phyloP scores from a whole-genome alignment of 2,329 filamentous ascomycete genomes.

The Aspergillus sp. region DNA sequence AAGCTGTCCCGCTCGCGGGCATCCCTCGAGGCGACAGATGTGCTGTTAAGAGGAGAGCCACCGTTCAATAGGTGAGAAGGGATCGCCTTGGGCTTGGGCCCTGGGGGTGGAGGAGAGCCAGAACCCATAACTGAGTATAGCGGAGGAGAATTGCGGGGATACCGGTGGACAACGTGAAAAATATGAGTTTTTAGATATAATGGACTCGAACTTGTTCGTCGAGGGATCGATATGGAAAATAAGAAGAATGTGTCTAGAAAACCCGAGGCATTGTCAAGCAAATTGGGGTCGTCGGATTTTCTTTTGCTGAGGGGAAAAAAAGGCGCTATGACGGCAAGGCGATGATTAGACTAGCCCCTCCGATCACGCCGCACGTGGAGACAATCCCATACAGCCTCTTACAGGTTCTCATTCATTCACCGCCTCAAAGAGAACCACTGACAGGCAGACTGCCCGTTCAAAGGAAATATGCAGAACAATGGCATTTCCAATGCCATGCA shows the following conservation, averaged over 20 bases:
- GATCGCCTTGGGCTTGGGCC: constrained; percentile 52
- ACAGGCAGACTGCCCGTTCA: neutral
- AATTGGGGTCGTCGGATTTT: neutral
- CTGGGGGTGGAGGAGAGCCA: constrained; percentile 40
- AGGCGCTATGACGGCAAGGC: constrained; percentile 5
- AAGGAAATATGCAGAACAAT: neutral
- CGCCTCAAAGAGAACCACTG: constrained; percentile 1
- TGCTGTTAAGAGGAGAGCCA: constrained; percentile 48
- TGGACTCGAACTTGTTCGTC: neutral
- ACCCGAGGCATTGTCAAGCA: neutral
- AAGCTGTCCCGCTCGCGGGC: constrained; percentile 58
- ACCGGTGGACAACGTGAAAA: neutral
- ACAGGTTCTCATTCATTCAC: neutral
- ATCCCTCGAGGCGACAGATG: constrained; percentile 50
- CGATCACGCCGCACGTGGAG: neutral
- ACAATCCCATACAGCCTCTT: neutral
- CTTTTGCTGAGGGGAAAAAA: constrained; percentile 6
- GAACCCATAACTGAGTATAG: constrained; percentile 47
- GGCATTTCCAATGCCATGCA: neutral
- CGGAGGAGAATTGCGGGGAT: constrained; percentile 9
- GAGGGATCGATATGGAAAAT: neutral
- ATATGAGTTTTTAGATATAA: neutral
- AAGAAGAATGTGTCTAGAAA: neutral
- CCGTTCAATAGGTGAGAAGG: constrained; percentile 60
- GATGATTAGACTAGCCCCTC: constrained; percentile 1